Conservation (phyloP, 768 basidiomycete genomes). For the Paxillus ammoniavirescens region DNA sequence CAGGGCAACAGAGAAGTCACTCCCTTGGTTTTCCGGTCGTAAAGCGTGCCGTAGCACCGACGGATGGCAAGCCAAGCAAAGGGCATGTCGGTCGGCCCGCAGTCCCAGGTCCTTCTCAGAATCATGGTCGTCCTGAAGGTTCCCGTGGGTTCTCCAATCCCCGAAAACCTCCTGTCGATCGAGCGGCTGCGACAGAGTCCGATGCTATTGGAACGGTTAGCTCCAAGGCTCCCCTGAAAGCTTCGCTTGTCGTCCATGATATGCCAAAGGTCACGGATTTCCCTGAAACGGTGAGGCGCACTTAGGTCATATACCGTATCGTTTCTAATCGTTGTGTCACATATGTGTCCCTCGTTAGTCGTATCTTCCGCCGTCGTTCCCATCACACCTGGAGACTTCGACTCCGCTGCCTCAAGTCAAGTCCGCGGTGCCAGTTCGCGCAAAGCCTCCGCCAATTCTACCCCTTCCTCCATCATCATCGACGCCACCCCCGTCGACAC, state of each 20-base stretch:
- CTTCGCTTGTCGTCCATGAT: slow-evolving; percentile 4
- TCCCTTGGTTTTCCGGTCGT: slow-evolving; percentile 45
- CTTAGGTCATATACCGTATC: slow-evolving; percentile 2
- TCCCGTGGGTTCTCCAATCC: slow-evolving; percentile 9
- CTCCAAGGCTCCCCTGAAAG: slow-evolving; percentile 3
- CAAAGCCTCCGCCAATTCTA: slow-evolving; percentile 45
- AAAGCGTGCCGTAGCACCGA: slow-evolving; percentile 33
- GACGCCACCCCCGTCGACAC: slow-evolving; percentile 23
- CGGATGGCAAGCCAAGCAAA: slow-evolving; percentile 23
- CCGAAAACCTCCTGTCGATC: slow-evolving; percentile 8
- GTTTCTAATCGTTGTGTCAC: slow-evolving; percentile 14
- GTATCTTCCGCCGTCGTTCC: slow-evolving; percentile 58
- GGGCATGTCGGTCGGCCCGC: slow-evolving; percentile 1
- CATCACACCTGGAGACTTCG: slow-evolving; percentile 50
- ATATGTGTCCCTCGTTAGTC: slow-evolving; percentile 26
- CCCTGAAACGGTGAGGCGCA: slow-evolving; percentile 36
- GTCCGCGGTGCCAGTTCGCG: slow-evolving; percentile 22
- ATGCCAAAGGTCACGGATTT: slow-evolving; percentile 32
- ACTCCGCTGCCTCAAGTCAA: slow-evolving; percentile 40
- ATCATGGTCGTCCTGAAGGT: slow-evolving; percentile 5
- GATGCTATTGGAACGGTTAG: slow-evolving; percentile 1
- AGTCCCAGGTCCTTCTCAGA: slow-evolving; percentile 4
- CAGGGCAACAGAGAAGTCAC: slow-evolving; percentile 12
- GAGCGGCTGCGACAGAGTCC: not conserved
- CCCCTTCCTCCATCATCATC: slow-evolving; percentile 25